Conservation (phyloP, 164 flowering plant genomes). For the Pachysandra terminalis region DNA sequence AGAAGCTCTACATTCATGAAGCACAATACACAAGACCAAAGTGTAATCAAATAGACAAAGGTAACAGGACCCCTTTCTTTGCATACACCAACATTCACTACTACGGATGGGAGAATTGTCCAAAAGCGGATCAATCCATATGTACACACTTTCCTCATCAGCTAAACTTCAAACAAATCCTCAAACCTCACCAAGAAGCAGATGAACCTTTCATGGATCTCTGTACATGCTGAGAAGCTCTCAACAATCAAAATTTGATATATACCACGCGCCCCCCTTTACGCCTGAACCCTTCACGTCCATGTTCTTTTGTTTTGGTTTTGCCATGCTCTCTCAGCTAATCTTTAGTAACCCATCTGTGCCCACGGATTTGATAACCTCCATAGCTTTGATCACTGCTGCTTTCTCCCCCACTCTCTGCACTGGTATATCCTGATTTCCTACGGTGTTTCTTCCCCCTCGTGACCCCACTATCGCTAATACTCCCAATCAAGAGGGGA, state of each 20-base stretch:
- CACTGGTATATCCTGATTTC: conserved; percentile 75
- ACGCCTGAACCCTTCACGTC: background rate
- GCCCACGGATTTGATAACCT: conserved; percentile 60
- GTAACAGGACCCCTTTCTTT: too few species aligned
- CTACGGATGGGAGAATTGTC: too few species aligned
- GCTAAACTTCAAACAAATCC: too few species aligned
- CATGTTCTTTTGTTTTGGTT: background rate
- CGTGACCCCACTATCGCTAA: conserved; percentile 67
- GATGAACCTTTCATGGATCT: too few species aligned
- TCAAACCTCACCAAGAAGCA: too few species aligned
- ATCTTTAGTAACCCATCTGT: conserved; percentile 84
- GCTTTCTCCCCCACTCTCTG: conserved; percentile 93
- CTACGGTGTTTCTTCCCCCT: conserved; percentile 67
- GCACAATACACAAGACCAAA: too few species aligned
- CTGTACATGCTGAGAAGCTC: background rate
- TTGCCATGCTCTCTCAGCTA: conserved; percentile 13
- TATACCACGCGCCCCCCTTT: background rate
- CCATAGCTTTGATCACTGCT: conserved; percentile 71
- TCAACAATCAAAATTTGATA: conserved; percentile 1
- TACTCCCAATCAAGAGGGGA: conserved; percentile 81
- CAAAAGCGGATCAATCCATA: too few species aligned
- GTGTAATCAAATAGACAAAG: too few species aligned
- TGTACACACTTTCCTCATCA: too few species aligned
- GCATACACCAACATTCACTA: too few species aligned
- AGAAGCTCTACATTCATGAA: too few species aligned